phyloP scores from a whole-genome alignment of 768 basidiomycete genomes.

The Pulveroboletus sp. region DNA sequence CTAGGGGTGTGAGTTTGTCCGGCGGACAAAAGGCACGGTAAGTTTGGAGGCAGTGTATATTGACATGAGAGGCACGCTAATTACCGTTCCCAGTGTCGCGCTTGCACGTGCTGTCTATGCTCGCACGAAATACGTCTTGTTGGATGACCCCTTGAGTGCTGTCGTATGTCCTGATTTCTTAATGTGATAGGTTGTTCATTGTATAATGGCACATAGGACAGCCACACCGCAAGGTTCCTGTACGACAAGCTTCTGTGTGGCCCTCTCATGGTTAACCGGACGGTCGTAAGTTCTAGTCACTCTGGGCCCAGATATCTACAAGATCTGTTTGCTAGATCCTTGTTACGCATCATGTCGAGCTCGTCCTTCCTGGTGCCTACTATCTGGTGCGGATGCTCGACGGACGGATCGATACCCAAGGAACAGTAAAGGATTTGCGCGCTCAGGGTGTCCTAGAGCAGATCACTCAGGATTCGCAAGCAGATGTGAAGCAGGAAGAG shows the following conservation, averaged over 20 bases:
- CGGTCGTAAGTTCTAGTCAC: constrained; percentile 46
- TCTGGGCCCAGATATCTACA: neutral
- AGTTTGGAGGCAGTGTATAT: constrained; percentile 4
- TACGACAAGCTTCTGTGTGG: constrained; percentile 65
- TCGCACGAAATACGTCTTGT: constrained; percentile 59
- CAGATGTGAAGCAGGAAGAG: constrained; percentile 45
- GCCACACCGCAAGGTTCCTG: constrained; percentile 59
- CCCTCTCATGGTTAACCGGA: constrained; percentile 59
- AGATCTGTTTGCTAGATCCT: constrained; percentile 40
- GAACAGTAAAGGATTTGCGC: constrained; percentile 60
- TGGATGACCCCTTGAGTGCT: constrained; percentile 80
- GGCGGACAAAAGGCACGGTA: constrained; percentile 82
- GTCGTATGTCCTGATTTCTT: constrained; percentile 47
- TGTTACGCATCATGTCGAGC: constrained; percentile 82
- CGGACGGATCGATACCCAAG: constrained; percentile 74
- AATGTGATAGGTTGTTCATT: neutral
- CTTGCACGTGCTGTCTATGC: constrained; percentile 82
- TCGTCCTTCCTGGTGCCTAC: constrained; percentile 68
- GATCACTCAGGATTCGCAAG: constrained; percentile 50
- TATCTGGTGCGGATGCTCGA: constrained; percentile 79
- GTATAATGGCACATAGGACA: constrained; percentile 43
- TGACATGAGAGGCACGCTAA: constrained; percentile 1
- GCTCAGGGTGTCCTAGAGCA: constrained; percentile 56
- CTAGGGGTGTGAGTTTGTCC: constrained; percentile 66
- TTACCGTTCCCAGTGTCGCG: constrained; percentile 50